Evolutionary conservation across 345 rosid genomes (phyloP).

Genomic region (Clarkia xantiana): DNA sequence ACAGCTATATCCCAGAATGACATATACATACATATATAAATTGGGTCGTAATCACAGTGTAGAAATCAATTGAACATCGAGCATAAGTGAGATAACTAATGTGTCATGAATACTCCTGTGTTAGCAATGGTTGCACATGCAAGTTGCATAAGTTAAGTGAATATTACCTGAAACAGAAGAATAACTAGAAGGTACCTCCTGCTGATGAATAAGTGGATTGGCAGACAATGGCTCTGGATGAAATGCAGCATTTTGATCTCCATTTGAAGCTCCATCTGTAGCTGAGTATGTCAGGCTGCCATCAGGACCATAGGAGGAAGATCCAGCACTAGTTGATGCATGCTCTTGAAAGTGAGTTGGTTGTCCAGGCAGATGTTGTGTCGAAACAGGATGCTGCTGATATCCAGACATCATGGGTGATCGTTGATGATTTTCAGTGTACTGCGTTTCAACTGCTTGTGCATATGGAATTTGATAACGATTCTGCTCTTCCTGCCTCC

Average conservation of each 20-base stretch:
- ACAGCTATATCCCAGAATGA: too few species aligned
- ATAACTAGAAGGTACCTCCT: constrained; percentile 99
- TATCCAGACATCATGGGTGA: constrained; percentile 26
- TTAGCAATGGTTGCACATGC: constrained; percentile 40
- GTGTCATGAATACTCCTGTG: constrained; percentile 16
- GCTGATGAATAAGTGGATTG: constrained; percentile 69
- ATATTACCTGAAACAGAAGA: constrained; percentile 98
- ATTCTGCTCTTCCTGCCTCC: constrained; percentile 37
- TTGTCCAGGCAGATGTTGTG: constrained; percentile 24
- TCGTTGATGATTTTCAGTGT: constrained; percentile 47
- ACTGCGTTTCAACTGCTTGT: constrained; percentile 31
- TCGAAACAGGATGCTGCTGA: constrained; percentile 48
- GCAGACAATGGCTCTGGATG: constrained; percentile 28
- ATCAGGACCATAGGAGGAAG: constrained; percentile 33
- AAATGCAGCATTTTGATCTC: constrained; percentile 26
- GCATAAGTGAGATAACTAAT: too few species aligned
- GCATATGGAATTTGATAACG: constrained; percentile 36
- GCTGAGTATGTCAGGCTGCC: constrained; percentile 22
- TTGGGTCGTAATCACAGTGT: too few species aligned
- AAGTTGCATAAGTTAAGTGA: constrained; percentile 41
- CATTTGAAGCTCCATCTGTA: constrained; percentile 32
- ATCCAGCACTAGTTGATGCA: constrained; percentile 21
- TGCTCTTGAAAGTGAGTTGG: constrained; percentile 30
- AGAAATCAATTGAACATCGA: too few species aligned
- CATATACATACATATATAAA: too few species aligned